A percentile compares a stretch with the other conserved stretches of the same genome.
phyloP scores from a whole-genome alignment of 139 green algal species.

The Dunaliella primolecta region DNA sequence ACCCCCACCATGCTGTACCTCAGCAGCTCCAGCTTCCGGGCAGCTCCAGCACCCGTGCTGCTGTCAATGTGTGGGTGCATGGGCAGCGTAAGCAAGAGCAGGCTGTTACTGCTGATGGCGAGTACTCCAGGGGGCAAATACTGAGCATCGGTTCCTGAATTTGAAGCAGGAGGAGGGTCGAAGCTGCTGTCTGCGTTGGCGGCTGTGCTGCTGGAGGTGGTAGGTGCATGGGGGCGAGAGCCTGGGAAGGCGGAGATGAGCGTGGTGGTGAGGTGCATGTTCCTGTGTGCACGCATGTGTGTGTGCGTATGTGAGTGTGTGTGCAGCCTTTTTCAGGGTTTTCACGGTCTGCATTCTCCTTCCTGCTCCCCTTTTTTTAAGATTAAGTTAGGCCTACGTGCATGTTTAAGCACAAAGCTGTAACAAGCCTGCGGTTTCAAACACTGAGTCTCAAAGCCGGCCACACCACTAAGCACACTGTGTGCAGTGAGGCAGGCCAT shows the following conservation, averaged over 20 bases:
- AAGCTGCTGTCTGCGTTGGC: background rate
- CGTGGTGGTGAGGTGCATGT: slow-evolving; percentile 23
- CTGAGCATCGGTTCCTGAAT: background rate
- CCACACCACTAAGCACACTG: no score
- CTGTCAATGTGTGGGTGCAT: background rate
- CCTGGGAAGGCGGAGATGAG: slow-evolving; percentile 14
- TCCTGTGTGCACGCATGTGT: no score
- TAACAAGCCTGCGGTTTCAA: no score
- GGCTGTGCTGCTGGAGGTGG: background rate
- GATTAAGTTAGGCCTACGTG: no score
- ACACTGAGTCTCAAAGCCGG: no score
- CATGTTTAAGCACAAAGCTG: no score
- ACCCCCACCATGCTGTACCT: slow-evolving; percentile 14
- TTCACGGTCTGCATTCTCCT: no score
- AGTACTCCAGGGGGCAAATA: background rate
- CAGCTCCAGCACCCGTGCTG: background rate
- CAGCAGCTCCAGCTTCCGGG: slow-evolving; percentile 10
- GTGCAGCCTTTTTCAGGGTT: no score
- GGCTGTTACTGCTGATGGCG: background rate
- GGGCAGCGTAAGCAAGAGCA: background rate
- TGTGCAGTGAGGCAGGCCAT: no score
- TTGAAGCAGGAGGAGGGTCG: background rate
- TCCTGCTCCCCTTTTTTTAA: no score
- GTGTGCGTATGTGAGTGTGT: no score
- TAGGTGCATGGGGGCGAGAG: background rate